A percentile compares a stretch with the other conserved stretches of the same genome.
These are phyloP conservation scores for Pelargonium cotyledonis DNA, from an alignment of 441 rosid species.

Conservation along the genomic window DNA sequence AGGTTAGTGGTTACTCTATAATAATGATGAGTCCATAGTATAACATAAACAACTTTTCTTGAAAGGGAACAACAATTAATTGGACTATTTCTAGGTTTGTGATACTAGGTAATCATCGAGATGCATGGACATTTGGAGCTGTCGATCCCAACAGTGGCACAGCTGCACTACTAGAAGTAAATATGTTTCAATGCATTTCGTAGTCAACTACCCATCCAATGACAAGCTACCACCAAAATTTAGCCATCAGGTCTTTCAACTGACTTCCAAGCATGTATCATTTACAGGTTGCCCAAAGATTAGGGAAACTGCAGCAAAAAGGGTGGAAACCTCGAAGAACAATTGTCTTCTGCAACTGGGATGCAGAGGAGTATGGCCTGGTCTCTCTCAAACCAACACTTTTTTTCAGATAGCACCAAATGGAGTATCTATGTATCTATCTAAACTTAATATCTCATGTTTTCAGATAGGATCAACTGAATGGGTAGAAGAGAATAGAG, in stretches of 20 bases:
- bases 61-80: too few relatives aligned
- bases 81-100: slow-evolving; percentile 16
- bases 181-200: slow-evolving; percentile 8
- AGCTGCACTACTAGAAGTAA: slow-evolving; percentile 71
- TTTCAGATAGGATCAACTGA: slow-evolving; percentile 87
- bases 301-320: slow-evolving; percentile 47
- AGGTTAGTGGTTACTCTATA: too few relatives aligned
- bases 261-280: slow-evolving; percentile 2
- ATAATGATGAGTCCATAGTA: too few relatives aligned
- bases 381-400: slow-evolving; percentile 24
- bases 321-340: slow-evolving; percentile 86
- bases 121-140: slow-evolving; percentile 94
- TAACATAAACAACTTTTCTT: too few relatives aligned
- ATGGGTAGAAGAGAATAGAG: slow-evolving; percentile 90
- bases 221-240: too few relatives aligned
- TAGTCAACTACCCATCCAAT: neutral
- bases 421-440: neutral
- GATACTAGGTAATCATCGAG: slow-evolving; percentile 74
- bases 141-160: slow-evolving; percentile 94
- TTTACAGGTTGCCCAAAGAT: slow-evolving; percentile 56
- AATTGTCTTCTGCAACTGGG: slow-evolving; percentile 80
- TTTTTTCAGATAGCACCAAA: neutral
- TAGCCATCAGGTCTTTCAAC: too few relatives aligned
- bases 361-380: slow-evolving; percentile 90
- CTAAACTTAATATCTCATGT: neutral